Base-by-base conservation (phyloP, 345 rosid genomes). In the Angophora floribunda region DNA sequence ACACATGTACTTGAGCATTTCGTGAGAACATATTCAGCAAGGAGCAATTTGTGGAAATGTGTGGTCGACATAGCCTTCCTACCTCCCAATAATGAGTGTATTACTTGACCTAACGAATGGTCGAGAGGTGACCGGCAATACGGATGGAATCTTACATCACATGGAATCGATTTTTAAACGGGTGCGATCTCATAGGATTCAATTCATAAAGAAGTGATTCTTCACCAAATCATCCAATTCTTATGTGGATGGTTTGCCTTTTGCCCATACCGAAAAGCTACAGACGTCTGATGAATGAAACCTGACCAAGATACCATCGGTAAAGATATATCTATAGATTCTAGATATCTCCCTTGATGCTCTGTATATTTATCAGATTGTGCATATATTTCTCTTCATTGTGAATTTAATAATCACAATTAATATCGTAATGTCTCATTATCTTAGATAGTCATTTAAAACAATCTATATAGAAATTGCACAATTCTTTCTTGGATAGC, bases 11-110 rank as follows among this genome's bases (percentile, higher is more conserved):
- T 26, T 26, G 30, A 59, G 14, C 65, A 59, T 26, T 26, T 24
- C 0, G 0, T 0, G 3, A 11, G 65, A 59, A 59, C 4, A 2
- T 11, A 26, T 59, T 59, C 30, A 5, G 22, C 65, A 59, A 59
- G 65, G 3, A 59, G 65, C 1, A 0, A 59, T 26, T 59, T 26
- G 65, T 59, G 65, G 65, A 59, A 59, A 59, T 59, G 65, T 59
- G 0, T 26, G 30, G 65, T 59, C 65, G 30, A 61, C 70, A 28
- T 61, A 13, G 8, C 8, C 70, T 61, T 28, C 28, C 36, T 63
- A 63, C 70, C 1, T 15, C 70, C 4, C 32, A 63, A 13, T 63
- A 63, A 63, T 63, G 70, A 63, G 70, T 63, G 28, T 12, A 12
- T 61, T 61, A 61, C 32, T 28, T 61, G n/a, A 61, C 32, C 32